Percentiles rank a stretch among this genome's conserved stretches.
Evolutionary conservation across 1,284 basidiomycete species (phyloP).

Genomic region (Ustilago lituana): DNA sequence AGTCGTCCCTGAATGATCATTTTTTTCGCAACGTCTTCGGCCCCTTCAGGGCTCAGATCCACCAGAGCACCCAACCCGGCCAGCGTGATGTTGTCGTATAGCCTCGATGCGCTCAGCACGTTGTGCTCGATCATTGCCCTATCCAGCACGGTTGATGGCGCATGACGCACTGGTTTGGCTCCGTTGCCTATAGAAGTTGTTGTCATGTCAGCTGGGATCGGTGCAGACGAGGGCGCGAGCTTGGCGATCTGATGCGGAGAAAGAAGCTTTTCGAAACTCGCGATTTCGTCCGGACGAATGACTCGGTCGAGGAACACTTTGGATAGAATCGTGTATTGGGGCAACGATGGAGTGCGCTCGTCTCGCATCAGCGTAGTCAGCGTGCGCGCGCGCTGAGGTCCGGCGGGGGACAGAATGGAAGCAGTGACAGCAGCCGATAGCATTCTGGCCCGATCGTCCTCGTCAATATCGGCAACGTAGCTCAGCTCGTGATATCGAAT

Average conservation of each 20-base stretch:
- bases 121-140: slow-evolving; percentile 99
- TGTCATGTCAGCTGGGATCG: not conserved
- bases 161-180: slow-evolving; percentile 68
- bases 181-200: no score
- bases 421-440: slow-evolving; percentile 87
- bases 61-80: slow-evolving; percentile 53
- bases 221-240: slow-evolving; percentile 71
- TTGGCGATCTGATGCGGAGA: slow-evolving; percentile 91
- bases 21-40: slow-evolving; percentile 90
- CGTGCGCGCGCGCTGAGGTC: slow-evolving; percentile 90
- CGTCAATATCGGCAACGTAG: slow-evolving; percentile 53
- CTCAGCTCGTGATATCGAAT: slow-evolving; percentile 87
- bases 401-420: slow-evolving; percentile 95
- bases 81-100: slow-evolving; percentile 57
- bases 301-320: slow-evolving; percentile 99
- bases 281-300: slow-evolving; percentile 85
- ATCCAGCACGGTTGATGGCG: slow-evolving; percentile 92
- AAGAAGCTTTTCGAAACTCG: slow-evolving; percentile 85
- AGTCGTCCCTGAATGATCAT: slow-evolving; percentile 96
- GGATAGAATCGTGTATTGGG: slow-evolving; percentile 86
- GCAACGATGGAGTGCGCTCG: slow-evolving; percentile 82
- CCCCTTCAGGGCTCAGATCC: slow-evolving; percentile 72
- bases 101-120: slow-evolving; percentile 87
- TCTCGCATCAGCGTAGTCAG: slow-evolving; percentile 92
- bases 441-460: slow-evolving; percentile 49